Evolutionary conservation across 192 early-diverging fungal species (phyloP), one percentile per base, ranked within the genome.

Genomic region (Geranomyces michiganensis): DNA sequence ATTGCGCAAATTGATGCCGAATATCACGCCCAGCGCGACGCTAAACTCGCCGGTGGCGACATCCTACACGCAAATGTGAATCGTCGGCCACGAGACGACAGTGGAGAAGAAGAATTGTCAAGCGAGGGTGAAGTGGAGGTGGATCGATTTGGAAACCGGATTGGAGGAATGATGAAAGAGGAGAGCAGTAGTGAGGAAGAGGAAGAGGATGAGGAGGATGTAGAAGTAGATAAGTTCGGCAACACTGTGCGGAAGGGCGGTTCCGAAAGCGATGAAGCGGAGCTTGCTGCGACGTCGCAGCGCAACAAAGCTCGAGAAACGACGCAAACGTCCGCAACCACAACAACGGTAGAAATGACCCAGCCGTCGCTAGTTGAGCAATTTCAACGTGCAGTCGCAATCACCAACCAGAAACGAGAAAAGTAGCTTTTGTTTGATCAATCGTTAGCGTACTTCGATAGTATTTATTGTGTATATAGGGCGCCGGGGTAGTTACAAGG

Each of bases 1-100:
- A 78, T 99, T 17, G 85, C 85, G 17, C 79, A 84, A 76, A 84
- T 93, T 44, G 90, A 94, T 61, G 80, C 84, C 36, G 90, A 92
- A 68, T 80, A 84, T 21, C 73, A 82, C 22, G 78, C 77, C 13
- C 66, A 77, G 24, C 70, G 64, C 53, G 29, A 26, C 33, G 62
- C 36, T 65, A 24, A 53, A 65, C 51, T n/a, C 13, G 26, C 59
- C 45, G 66, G 55, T 47, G 41, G 17, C 13, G 64, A 69, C 29
- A 32, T 69, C 12, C 56, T 56, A 44, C 17, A 55, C n/a, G 17
- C 58, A 27, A 75, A 76, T 60, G 56, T 68, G 21, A 76, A 77
- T 45, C 65, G 44, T 36, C 43, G 30, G 30, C 55, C 48, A 27
- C 62, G 49, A 12, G 71, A 70, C 17, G 73, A 74, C 9, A 49